Conservation (phyloP, 2,329 filamentous ascomycete genomes). For the Xenoacremonium recifei region DNA sequence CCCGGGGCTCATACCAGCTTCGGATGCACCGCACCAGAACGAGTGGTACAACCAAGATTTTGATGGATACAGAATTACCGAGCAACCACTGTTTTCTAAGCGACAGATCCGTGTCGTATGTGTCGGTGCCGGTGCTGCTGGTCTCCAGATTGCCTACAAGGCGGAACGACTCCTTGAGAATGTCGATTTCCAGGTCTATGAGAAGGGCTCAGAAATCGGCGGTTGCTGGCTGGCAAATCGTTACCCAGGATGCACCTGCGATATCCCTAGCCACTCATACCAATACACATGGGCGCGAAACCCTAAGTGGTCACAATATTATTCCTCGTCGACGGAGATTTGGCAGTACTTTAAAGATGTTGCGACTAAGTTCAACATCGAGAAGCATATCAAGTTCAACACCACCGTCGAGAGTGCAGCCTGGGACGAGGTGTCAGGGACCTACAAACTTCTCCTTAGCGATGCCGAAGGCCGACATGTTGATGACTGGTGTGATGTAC, state of each 20-base stretch:
- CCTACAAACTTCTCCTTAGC: background rate
- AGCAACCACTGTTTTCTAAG: background rate
- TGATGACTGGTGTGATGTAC: background rate
- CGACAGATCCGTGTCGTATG: background rate
- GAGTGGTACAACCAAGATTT: too few relatives aligned
- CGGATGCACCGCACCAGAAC: too few relatives aligned
- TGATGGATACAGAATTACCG: background rate
- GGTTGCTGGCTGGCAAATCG: background rate
- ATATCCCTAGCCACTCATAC: background rate
- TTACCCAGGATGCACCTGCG: background rate
- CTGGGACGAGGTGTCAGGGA: background rate
- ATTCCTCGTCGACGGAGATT: background rate
- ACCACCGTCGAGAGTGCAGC: background rate
- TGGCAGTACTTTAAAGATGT: background rate
- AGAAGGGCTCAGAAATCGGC: background rate
- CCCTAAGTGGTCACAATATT: background rate
- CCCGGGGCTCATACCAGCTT: too few relatives aligned
- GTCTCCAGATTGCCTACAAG: background rate
- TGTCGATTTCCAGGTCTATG: background rate
- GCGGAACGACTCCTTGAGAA: background rate
- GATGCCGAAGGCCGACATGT: background rate
- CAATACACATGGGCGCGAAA: background rate
- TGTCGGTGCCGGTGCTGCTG: background rate
- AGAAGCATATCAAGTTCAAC: background rate
- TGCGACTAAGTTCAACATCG: background rate